These are phyloP conservation scores for Proteromonas lacertae DNA, from an alignment of 352 stramenopile genomes.

Conservation along the genomic window DNA sequence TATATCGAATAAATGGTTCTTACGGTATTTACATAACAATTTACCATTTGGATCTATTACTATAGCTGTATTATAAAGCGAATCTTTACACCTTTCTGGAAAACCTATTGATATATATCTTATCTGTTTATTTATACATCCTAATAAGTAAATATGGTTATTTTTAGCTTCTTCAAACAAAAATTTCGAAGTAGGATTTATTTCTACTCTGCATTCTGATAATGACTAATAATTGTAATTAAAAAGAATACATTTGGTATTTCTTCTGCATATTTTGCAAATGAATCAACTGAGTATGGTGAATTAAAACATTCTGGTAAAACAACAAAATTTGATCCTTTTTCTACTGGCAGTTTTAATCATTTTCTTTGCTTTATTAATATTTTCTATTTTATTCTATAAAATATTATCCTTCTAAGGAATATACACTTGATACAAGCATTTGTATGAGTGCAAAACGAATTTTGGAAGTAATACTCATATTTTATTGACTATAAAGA, in stretches of 20 bases:
- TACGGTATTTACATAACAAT: conserved; percentile 88
- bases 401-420: no score
- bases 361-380: no score
- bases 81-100: conserved; percentile 13
- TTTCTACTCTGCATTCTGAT: conserved; percentile 5
- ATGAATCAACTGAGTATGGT: conserved; percentile 62
- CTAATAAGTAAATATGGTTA: conserved; percentile 65
- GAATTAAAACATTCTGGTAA: conserved; percentile 80
- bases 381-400: no score
- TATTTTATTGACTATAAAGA: no score
- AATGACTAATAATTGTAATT: conserved; percentile 8
- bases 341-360: no score
- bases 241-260: no score
- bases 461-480: no score
- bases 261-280: conserved; percentile 79
- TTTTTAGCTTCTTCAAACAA: conserved; percentile 12
- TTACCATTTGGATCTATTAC: conserved; percentile 60
- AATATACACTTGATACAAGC: no score
- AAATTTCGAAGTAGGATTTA: conserved; percentile 12
- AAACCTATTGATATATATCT: conserved; percentile 9
- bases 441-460: no score
- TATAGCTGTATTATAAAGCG: conserved; percentile 95
- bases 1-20: conserved; percentile 98
- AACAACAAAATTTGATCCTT: conserved; percentile 42
- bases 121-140: conserved; percentile 76